A percentile compares a stretch with the other conserved stretches of the same genome.
phyloP scores from a whole-genome alignment of 768 basidiomycete species.

The Russula sp. region DNA sequence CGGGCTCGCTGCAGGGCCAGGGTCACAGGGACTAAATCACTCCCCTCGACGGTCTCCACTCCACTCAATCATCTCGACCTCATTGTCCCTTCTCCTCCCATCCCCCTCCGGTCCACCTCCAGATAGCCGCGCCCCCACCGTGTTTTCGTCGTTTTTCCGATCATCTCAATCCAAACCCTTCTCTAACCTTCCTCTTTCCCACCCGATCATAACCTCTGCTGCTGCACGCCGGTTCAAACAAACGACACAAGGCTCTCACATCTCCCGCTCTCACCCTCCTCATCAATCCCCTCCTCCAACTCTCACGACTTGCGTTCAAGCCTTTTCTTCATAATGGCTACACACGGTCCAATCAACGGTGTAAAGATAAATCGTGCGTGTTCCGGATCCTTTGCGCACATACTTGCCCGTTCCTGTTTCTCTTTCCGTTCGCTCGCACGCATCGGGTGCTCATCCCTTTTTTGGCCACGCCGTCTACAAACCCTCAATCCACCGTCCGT shows the following conservation, averaged over 20 bases:
- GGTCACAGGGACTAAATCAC: constrained; percentile 12
- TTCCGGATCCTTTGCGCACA: constrained; percentile 10
- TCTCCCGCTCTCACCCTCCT: constrained; percentile 7
- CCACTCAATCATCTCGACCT: constrained; percentile 6
- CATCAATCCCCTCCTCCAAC: neutral
- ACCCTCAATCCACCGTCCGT: constrained; percentile 9
- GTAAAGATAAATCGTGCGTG: constrained; percentile 75
- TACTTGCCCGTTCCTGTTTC: constrained; percentile 13
- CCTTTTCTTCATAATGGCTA: constrained; percentile 39
- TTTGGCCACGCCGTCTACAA: constrained; percentile 17
- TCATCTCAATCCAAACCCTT: neutral
- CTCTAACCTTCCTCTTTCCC: neutral
- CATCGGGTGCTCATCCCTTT: constrained; percentile 27
- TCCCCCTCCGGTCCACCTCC: constrained; percentile 1
- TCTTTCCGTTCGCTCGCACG: constrained; percentile 21
- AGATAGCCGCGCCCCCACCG: constrained; percentile 4
- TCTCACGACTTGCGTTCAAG: neutral
- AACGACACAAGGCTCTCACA: constrained; percentile 8
- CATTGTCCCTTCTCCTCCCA: constrained; percentile 11
- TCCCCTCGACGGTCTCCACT: constrained; percentile 16
- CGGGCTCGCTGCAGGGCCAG: constrained; percentile 8
- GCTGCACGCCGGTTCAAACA: constrained; percentile 3
- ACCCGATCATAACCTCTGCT: constrained; percentile 1
- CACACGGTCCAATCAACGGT: constrained; percentile 74
- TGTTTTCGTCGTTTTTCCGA: constrained; percentile 2